Evolutionary conservation across 306 rosid genomes (phyloP).

Genomic region (Inga leiocalycina): DNA sequence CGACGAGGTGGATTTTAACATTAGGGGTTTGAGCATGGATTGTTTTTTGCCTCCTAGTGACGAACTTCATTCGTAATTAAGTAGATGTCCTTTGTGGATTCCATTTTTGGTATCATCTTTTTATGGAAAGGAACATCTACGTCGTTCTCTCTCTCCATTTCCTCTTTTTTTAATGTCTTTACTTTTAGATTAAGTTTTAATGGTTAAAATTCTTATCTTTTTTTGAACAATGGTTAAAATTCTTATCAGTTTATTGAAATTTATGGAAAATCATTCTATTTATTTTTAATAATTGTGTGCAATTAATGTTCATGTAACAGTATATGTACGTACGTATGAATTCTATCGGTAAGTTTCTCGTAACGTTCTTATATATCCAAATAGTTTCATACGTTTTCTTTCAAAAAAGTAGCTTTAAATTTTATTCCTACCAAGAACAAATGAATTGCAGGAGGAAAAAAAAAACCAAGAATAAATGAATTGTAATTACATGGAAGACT

Average conservation of each 20-base stretch:
- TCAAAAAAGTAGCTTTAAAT: too few species aligned
- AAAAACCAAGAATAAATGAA: too few species aligned
- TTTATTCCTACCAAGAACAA: too few species aligned
- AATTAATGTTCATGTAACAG: not conserved
- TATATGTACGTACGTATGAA: too few species aligned
- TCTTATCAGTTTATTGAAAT: not conserved
- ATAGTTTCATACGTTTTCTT: too few species aligned
- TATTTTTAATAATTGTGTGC: not conserved
- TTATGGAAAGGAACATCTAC: too few species aligned
- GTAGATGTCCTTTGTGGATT: not conserved
- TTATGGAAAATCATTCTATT: not conserved
- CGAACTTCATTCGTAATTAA: not conserved
- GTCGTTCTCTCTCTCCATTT: too few species aligned
- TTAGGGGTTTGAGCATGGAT: slow-evolving; percentile 54
- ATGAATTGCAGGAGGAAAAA: too few species aligned
- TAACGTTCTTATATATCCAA: too few species aligned
- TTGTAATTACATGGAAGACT: too few species aligned
- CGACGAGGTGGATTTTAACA: slow-evolving; percentile 62
- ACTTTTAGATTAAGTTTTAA: too few species aligned
- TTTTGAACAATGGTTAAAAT: not conserved
- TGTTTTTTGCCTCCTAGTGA: slow-evolving; percentile 58
- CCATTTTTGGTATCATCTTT: slow-evolving; percentile 1
- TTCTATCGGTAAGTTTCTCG: not conserved
- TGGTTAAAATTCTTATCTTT: not conserved
- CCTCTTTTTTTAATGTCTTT: too few species aligned